Percentiles rank a stretch among this genome's conserved stretches.
Evolutionary conservation across 1,284 basidiomycete species (phyloP).

Genomic region (Heterobasidion irregulare): DNA sequence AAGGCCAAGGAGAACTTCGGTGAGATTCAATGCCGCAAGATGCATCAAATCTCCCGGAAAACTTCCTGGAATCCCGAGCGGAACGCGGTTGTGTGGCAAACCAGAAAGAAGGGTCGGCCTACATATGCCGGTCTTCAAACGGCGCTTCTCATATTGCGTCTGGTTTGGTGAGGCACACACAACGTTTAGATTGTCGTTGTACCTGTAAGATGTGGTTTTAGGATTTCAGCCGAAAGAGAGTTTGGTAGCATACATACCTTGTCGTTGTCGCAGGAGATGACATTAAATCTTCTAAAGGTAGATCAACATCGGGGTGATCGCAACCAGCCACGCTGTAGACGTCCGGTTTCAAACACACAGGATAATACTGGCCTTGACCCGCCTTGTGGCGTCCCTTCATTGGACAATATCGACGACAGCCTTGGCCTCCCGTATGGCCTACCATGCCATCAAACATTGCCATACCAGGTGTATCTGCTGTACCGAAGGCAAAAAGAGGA

Average conservation of each 20-base stretch:
- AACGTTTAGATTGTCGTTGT: too few species aligned
- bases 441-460: constrained; percentile 4
- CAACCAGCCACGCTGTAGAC: neutral
- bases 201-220: too few species aligned
- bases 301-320: neutral
- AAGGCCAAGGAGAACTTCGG: constrained; percentile 12
- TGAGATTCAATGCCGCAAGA: constrained; percentile 13
- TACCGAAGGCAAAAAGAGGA: constrained; percentile 4
- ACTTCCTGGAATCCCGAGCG: constrained; percentile 6
- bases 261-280: neutral
- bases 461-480: constrained; percentile 6
- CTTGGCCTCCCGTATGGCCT: constrained; percentile 6
- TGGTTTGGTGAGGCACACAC: too few species aligned
- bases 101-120: constrained; percentile 9
- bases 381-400: constrained; percentile 2
- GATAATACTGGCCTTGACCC: constrained; percentile 3
- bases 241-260: neutral
- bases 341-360: neutral
- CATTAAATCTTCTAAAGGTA: neutral
- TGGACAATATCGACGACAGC: constrained; percentile 6
- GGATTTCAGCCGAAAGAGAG: too few species aligned
- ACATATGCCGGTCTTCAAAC: neutral
- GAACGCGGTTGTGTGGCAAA: neutral
- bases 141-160: constrained; percentile 1
- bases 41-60: constrained; percentile 19